phyloP scores from a whole-genome alignment of 306 rosid species.

The Lupinus albus region DNA sequence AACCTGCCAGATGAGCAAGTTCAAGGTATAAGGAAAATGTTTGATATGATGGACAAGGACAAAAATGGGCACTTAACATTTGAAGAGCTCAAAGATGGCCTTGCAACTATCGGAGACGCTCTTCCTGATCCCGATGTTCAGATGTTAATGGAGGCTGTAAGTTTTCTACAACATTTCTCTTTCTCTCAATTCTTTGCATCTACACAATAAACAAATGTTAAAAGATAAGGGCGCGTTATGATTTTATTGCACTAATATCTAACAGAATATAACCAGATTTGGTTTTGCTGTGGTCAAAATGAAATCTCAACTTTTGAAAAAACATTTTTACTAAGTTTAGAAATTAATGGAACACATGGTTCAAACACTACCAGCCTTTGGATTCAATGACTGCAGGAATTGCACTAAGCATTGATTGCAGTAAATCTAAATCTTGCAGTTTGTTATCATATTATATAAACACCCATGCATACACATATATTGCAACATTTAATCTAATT shows the following conservation, averaged over 20 bases:
- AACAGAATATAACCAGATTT: background rate
- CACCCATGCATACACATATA: no score
- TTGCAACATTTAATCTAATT: background rate
- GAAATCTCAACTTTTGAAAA: no score
- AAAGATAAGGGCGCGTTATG: no score
- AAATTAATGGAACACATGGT: no score
- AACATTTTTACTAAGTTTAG: no score
- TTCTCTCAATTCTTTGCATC: background rate
- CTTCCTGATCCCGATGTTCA: constrained; percentile 77
- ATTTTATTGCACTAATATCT: no score
- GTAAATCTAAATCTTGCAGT: background rate
- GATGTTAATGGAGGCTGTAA: constrained; percentile 84
- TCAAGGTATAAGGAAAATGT: constrained; percentile 62
- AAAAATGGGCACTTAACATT: constrained; percentile 73
- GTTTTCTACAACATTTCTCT: constrained; percentile 35
- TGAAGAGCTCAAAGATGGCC: constrained; percentile 86
- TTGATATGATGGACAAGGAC: constrained; percentile 84
- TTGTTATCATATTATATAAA: no score
- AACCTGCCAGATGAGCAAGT: constrained; percentile 79
- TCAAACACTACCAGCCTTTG: no score
- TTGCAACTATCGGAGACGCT: constrained; percentile 64
- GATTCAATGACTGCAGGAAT: no score
- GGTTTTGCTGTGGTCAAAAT: no score
- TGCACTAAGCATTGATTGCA: no score
- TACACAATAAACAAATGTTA: background rate